Evolutionary conservation across 2,329 filamentous ascomycete genomes (phyloP), one percentile per base, ranked within the genome.

Genomic region (Sporothrix globosa): DNA sequence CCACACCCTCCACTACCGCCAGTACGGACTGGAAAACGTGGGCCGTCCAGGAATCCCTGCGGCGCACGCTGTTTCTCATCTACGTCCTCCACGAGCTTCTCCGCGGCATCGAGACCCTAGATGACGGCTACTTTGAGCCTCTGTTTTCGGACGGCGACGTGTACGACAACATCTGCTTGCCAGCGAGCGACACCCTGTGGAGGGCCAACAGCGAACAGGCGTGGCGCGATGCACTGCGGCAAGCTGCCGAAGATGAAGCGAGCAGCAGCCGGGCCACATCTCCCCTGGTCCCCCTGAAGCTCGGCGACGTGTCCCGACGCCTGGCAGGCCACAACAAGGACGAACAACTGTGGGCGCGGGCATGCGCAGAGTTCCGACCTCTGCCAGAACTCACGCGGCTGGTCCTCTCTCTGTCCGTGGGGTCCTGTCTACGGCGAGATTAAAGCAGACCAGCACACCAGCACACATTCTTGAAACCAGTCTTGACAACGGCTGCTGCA

Each of bases 11-110:
- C 19, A 19, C 48, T 21, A 19, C n/a, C 4, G 11, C 3, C 10
- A 46, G 10, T 17, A 34, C 30, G 6, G 53, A 58, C 53, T 58
- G 53, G 53, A 58, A 58, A 30, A 58, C 53, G 21, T 58, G 53
- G 53, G 11, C 24, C 24, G 53, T 58, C 9, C n/a, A 30, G 53
- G 53, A 58, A 34, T 58, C 53, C 21, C 53, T 58, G 53, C 53
- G 53, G 53, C 53, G 53, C 21, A 58, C 53, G 53, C 53, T 30
- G n/a, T 17, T 58, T 34, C 24, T 58, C 11, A 46, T 46, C 41
- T 46, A 46, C 41, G 2, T 46, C 11, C 3, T 46, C 10, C 41
- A 46, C 21, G n/a, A 58, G 53, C 53, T 58, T 14, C 53, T 58
- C 10, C 53, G 27, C 21, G 53, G 27, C 53, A 21, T 21, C 11